phyloP scores from a whole-genome alignment of 1,284 basidiomycete genomes.

The Sporisorium iseilematis-ciliati region DNA sequence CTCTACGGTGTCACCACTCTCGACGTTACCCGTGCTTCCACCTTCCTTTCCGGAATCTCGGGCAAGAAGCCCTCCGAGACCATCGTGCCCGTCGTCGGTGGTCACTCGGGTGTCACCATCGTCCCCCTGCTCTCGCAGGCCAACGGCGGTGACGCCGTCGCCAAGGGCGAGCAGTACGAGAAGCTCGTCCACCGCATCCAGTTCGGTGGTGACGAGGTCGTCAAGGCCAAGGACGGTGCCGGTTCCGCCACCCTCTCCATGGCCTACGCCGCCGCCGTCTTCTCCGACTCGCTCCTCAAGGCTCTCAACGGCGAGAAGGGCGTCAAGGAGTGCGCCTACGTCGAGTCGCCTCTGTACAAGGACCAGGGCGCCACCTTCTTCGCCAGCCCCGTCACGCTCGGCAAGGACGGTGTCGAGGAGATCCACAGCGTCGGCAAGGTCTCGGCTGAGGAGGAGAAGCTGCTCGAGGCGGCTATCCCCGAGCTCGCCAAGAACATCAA shows the following conservation, averaged over 20 bases:
- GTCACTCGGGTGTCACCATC: slow-evolving; percentile 96
- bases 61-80: slow-evolving; percentile 74
- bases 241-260: slow-evolving; percentile 89
- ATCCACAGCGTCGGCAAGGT: slow-evolving; percentile 67
- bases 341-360: slow-evolving; percentile 82
- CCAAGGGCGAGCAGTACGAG: slow-evolving; percentile 74
- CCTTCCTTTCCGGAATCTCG: slow-evolving; percentile 84
- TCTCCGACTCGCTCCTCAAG: slow-evolving; percentile 81
- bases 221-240: slow-evolving; percentile 89
- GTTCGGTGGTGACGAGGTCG: slow-evolving; percentile 94
- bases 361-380: slow-evolving; percentile 75
- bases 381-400: slow-evolving; percentile 65
- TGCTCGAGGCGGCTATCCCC: slow-evolving; percentile 66
- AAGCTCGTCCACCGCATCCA: slow-evolving; percentile 80
- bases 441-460: slow-evolving; percentile 68
- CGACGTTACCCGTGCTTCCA: slow-evolving; percentile 93
- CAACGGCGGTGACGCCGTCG: slow-evolving; percentile 75
- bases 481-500: slow-evolving; percentile 70
- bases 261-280: slow-evolving; percentile 77
- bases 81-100: slow-evolving; percentile 90
- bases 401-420: slow-evolving; percentile 66
- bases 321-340: slow-evolving; percentile 85
- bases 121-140: slow-evolving; percentile 95
- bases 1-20: slow-evolving; percentile 90
- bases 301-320: slow-evolving; percentile 90